These are phyloP conservation scores for Leucogyrophana mollusca DNA, from an alignment of 768 basidiomycete species.

Conservation along the genomic window DNA sequence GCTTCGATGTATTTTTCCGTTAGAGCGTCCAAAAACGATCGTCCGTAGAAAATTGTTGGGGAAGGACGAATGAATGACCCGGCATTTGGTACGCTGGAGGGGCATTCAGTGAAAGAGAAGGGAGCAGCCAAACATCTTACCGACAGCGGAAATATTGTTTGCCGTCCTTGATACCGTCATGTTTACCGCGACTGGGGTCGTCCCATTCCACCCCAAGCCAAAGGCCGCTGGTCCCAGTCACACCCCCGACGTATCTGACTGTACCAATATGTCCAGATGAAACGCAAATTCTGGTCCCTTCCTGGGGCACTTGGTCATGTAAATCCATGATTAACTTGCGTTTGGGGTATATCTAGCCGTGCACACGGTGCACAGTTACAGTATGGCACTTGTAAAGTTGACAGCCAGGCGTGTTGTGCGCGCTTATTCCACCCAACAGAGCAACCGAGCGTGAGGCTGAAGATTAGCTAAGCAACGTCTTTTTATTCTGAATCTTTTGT, in stretches of 20 bases:
- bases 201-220: constrained; percentile 99
- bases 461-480: no score
- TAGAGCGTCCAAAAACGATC: constrained; percentile 74
- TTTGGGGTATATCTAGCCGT: no score
- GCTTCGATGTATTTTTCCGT: constrained; percentile 74
- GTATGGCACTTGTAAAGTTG: no score
- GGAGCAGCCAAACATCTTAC: constrained; percentile 38
- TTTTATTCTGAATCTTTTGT: background rate
- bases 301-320: constrained; percentile 25
- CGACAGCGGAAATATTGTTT: constrained; percentile 75
- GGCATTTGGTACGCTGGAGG: constrained; percentile 52
- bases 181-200: constrained; percentile 78
- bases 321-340: no score
- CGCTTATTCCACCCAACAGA: no score
- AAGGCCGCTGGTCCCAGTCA: constrained; percentile 58
- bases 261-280: constrained; percentile 58
- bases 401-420: no score
- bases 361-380: no score
- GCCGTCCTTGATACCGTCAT: constrained; percentile 80
- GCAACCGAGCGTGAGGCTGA: no score
- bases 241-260: constrained; percentile 63
- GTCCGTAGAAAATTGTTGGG: constrained; percentile 54
- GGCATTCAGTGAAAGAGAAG: constrained; percentile 8
- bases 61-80: constrained; percentile 83
- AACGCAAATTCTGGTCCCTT: constrained; percentile 56